Conservation (phyloP, 169 alveolate genomes). For the Plasmodium fragile region DNA sequence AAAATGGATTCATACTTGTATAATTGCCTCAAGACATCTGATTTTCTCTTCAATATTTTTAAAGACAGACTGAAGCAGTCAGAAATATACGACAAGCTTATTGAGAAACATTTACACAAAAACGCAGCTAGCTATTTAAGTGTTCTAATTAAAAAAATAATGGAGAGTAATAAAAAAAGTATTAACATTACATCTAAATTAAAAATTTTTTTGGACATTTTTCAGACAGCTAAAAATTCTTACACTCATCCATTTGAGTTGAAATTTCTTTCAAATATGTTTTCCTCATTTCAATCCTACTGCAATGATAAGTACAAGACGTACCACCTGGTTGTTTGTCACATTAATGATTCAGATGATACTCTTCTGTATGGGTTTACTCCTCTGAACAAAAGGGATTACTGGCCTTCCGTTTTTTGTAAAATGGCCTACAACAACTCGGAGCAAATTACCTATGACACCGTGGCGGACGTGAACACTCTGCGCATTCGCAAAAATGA, state of each 20-base stretch:
- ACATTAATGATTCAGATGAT: slow-evolving; percentile 50
- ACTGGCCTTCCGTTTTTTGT: slow-evolving; percentile 46
- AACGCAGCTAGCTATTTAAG: slow-evolving; percentile 70
- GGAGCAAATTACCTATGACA: slow-evolving; percentile 36
- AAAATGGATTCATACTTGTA: slow-evolving; percentile 62
- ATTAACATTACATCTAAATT: slow-evolving; percentile 12
- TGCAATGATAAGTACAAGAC: slow-evolving; percentile 67
- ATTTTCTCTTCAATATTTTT: slow-evolving; percentile 39
- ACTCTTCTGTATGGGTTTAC: slow-evolving; percentile 51
- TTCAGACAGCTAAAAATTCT: slow-evolving; percentile 41
- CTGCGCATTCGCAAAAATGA: slow-evolving; percentile 27
- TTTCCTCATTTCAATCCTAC: slow-evolving; percentile 55
- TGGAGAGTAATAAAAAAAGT: slow-evolving; percentile 63
- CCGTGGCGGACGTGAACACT: slow-evolving; percentile 48
- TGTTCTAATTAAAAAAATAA: slow-evolving; percentile 49
- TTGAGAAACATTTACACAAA: slow-evolving; percentile 59
- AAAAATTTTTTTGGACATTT: slow-evolving; percentile 30
- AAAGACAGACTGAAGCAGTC: slow-evolving; percentile 61
- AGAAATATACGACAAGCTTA: slow-evolving; percentile 52
- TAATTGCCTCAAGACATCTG: slow-evolving; percentile 59
- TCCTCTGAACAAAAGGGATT: slow-evolving; percentile 45
- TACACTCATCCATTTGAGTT: slow-evolving; percentile 58
- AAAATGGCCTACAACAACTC: slow-evolving; percentile 33
- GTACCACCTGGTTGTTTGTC: slow-evolving; percentile 48
- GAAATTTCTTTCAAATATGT: slow-evolving; percentile 25